Evolutionary conservation across 2,329 filamentous ascomycete genomes (phyloP), one percentile per base, ranked within the genome.

Genomic region (Anthostomella pinea): DNA sequence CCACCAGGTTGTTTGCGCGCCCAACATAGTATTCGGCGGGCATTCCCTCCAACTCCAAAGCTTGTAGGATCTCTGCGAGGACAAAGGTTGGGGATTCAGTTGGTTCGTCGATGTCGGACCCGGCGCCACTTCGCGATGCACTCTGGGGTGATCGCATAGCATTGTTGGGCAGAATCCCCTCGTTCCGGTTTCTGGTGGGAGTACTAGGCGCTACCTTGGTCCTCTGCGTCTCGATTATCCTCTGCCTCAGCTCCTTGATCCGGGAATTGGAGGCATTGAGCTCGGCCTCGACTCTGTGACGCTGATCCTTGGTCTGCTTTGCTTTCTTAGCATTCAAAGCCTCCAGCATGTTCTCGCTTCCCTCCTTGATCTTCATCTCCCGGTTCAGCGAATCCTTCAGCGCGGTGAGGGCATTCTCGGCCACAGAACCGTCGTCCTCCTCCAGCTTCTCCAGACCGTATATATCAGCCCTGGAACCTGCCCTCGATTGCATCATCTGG

Each of bases 341-440:
- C 68, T 98, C 93, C 24, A 98, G 73, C 78, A 98, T 83, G 60
- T 98, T 98, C 70, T 98, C 93, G 39, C 91, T 96, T 14, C 93
- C 93, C 54, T 91, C 86, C 64, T 95, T 96, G 60, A 98, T 97
- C 72, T 97, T 97, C 68, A 90, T 83, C 67, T 98, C 94, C 56
- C 94, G 91, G 51, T 89, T 91, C 47, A 98, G 83, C 56, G 84
- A 79, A 53, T 96, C 90, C 55, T 85, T 83, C 45, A 96, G 75
- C 33, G 79, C 72, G 15, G 81, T 77, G 53, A 95, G 80, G 25
- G 81, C 77, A 63, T 88, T 81, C 60, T 95, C 88, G 10, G 81
- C 74, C 11, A 59, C 45, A 51, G 68, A 50, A 54, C 63, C 64
- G 41, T 79, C 77, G 35, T 81, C 79, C 49, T 87, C 83, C 36